These are phyloP conservation scores for Cytidiella melzeri DNA, from an alignment of 768 basidiomycete species.

Conservation along the genomic window DNA sequence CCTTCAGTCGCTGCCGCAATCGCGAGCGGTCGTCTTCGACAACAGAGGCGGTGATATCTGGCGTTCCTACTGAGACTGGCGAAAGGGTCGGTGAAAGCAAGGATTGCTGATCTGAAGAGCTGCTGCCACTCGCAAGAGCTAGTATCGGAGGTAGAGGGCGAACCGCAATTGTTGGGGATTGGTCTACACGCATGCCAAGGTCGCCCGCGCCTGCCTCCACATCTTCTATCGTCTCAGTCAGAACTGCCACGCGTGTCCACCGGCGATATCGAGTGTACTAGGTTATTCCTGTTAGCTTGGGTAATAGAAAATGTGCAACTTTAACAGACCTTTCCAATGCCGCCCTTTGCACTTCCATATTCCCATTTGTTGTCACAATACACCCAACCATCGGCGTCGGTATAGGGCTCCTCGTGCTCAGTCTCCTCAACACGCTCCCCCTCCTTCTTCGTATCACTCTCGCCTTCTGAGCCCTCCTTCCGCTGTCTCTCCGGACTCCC, in stretches of 20 bases:
- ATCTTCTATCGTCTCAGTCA: constrained; percentile 64
- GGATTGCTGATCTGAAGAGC: background rate
- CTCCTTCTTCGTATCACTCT: constrained; percentile 29
- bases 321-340: constrained; percentile 72
- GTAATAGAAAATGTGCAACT: background rate
- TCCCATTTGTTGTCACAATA: constrained; percentile 98
- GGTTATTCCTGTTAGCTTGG: background rate
- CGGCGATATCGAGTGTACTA: constrained; percentile 81
- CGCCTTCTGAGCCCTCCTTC: constrained; percentile 11
- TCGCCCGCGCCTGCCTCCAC: constrained; percentile 32
- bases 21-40: constrained; percentile 18
- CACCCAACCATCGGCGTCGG: constrained; percentile 88
- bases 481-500: constrained; percentile 8
- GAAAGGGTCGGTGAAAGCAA: background rate
- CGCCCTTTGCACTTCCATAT: constrained; percentile 61
- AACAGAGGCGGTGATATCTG: background rate
- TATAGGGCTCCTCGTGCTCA: constrained; percentile 47
- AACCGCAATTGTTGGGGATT: background rate
- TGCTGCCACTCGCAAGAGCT: background rate
- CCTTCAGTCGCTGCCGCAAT: constrained; percentile 20
- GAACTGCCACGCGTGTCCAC: constrained; percentile 81
- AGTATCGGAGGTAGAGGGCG: background rate
- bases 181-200: constrained; percentile 21
- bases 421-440: constrained; percentile 22
- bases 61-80: background rate